phyloP scores from a whole-genome alignment of 495 filamentous ascomycete genomes.

The Staphylotrichum tortipilum region DNA sequence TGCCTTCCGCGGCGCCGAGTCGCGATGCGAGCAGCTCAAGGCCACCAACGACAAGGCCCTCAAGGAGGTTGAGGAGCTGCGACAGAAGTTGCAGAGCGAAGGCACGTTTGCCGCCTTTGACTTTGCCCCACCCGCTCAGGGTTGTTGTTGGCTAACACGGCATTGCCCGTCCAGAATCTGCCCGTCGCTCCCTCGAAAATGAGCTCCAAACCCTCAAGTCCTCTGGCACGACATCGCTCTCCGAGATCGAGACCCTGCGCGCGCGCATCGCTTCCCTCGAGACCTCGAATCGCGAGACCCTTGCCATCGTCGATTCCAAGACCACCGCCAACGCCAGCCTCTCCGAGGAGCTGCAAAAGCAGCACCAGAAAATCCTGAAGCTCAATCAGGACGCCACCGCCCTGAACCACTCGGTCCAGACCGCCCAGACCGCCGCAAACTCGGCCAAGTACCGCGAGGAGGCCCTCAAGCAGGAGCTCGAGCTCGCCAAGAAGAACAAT shows the following conservation, averaged over 20 bases:
- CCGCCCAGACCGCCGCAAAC: constrained; percentile 64
- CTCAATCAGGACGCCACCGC: constrained; percentile 69
- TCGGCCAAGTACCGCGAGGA: constrained; percentile 82
- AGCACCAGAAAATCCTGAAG: constrained; percentile 80
- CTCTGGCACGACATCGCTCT: constrained; percentile 61
- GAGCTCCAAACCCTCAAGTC: constrained; percentile 75
- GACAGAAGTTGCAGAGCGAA: constrained; percentile 70
- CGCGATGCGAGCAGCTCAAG: constrained; percentile 71
- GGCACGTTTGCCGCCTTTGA: constrained; percentile 52
- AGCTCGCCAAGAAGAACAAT: constrained; percentile 73
- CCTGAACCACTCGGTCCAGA: constrained; percentile 73
- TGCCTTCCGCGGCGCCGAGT: constrained; percentile 69
- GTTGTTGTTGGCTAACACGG: background rate
- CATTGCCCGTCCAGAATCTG: constrained; percentile 23
- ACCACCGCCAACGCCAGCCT: constrained; percentile 77
- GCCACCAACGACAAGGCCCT: constrained; percentile 69
- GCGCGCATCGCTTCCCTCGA: constrained; percentile 78
- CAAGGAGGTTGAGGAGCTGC: constrained; percentile 67
- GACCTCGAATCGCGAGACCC: constrained; percentile 79
- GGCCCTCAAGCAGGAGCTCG: constrained; percentile 77
- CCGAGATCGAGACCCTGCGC: constrained; percentile 67
- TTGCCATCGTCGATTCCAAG: constrained; percentile 82
- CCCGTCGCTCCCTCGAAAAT: constrained; percentile 51
- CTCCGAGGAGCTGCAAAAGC: constrained; percentile 72
- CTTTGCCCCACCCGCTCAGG: background rate